A percentile compares a stretch with the other conserved stretches of the same genome.
Conservation (phyloP, 1,284 basidiomycete species). For the Chondrostereum purpureum region DNA sequence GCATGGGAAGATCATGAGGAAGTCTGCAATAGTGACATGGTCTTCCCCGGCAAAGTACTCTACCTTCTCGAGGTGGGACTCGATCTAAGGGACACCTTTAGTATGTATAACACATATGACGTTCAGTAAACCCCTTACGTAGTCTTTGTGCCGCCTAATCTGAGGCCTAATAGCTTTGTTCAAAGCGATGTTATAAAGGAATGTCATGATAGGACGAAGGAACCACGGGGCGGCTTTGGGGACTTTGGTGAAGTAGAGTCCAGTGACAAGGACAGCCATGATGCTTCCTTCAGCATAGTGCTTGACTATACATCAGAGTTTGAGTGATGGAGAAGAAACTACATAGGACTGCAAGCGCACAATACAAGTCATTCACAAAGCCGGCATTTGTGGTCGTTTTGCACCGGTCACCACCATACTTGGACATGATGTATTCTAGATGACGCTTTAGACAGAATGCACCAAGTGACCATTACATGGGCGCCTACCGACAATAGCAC, state of each 20-base stretch:
- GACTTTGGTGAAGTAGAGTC: conserved; percentile 25
- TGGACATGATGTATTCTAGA: conserved; percentile 37
- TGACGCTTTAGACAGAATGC: neutral
- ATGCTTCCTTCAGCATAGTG: conserved; percentile 38
- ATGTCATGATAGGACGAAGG: conserved; percentile 26
- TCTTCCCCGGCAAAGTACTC: conserved; percentile 32
- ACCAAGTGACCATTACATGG: neutral
- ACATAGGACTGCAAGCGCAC: conserved; percentile 20
- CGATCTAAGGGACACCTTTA: conserved; percentile 22
- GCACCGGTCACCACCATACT: conserved; percentile 35
- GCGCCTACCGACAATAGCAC: conserved; percentile 41
- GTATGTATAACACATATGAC: neutral
- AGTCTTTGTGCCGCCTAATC: too few species aligned
- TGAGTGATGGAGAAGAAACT: neutral
- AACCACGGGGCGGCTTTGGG: conserved; percentile 29
- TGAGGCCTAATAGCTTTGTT: conserved; percentile 23
- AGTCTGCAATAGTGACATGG: conserved; percentile 34
- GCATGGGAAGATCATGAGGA: conserved; percentile 32
- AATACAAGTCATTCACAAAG: conserved; percentile 33
- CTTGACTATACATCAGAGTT: conserved; percentile 19
- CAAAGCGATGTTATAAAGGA: conserved; percentile 24
- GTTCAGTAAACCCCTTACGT: too few species aligned
- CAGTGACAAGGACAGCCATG: conserved; percentile 30
- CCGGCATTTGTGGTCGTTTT: conserved; percentile 27
- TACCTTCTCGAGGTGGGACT: conserved; percentile 26